Evolutionary conservation across 2,329 filamentous ascomycete genomes (phyloP).

Genomic region (Neofusicoccum kwambonambiense): DNA sequence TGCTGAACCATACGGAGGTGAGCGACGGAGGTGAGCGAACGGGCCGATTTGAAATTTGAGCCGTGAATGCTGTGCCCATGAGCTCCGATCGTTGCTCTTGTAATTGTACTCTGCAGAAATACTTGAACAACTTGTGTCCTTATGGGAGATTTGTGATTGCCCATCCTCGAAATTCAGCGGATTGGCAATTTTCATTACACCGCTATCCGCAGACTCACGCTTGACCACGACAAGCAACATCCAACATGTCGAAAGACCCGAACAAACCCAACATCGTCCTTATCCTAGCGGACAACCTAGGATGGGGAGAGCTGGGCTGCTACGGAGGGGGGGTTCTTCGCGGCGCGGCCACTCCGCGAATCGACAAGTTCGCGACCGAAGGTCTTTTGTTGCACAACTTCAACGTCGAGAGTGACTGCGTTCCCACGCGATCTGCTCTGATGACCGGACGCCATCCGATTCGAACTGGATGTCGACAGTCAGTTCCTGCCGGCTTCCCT

Average conservation of each 20-base stretch:
- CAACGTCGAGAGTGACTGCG: constrained; percentile 5
- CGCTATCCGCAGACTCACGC: too few species aligned
- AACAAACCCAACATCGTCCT: background rate
- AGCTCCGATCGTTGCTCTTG: too few species aligned
- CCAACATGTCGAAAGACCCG: background rate
- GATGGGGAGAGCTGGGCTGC: background rate
- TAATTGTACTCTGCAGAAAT: too few species aligned
- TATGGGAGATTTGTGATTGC: too few species aligned
- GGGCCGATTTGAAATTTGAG: background rate
- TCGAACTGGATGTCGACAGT: background rate
- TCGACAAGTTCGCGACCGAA: background rate
- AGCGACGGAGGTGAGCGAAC: background rate
- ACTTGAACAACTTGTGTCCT: too few species aligned
- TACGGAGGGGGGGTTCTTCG: background rate
- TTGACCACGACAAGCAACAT: too few species aligned
- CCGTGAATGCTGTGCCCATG: too few species aligned
- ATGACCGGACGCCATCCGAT: background rate
- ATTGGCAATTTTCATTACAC: too few species aligned
- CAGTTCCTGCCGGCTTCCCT: background rate
- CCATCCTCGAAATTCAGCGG: too few species aligned
- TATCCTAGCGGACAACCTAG: background rate
- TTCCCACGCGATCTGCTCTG: background rate
- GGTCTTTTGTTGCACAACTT: background rate
- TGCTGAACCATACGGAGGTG: background rate
- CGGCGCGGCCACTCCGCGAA: background rate